Conservation (phyloP, 179 eudicot species). For the Beta macrorhiza region DNA sequence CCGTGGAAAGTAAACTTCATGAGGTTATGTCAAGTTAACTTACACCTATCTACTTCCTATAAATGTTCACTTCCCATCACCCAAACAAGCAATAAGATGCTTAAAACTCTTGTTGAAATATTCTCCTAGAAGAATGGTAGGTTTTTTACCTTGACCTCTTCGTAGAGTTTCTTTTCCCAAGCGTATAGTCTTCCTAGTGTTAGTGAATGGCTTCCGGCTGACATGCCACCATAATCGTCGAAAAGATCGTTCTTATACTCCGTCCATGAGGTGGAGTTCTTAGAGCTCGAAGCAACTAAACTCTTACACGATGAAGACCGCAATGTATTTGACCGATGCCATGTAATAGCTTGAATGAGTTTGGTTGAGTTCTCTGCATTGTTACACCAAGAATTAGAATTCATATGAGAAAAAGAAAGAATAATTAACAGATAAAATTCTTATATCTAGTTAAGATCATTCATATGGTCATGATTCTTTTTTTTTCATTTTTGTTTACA, state of each 20-base stretch:
- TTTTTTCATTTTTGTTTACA: not conserved
- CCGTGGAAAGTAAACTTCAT: too few relatives aligned
- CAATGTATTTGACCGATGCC: constrained; percentile 62
- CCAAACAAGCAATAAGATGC: too few relatives aligned
- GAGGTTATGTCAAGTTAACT: too few relatives aligned
- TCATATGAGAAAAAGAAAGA: constrained; percentile 7
- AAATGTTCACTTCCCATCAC: too few relatives aligned
- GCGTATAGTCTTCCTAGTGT: constrained; percentile 92
- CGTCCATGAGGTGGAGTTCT: constrained; percentile 71
- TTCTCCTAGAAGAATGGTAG: too few relatives aligned
- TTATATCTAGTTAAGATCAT: not conserved
- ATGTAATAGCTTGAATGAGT: constrained; percentile 73
- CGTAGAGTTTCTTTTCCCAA: constrained; percentile 96
- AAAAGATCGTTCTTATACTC: constrained; percentile 81
- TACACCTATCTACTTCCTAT: too few relatives aligned
- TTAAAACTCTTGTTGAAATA: too few relatives aligned
- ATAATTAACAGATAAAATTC: not conserved
- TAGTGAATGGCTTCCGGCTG: constrained; percentile 84
- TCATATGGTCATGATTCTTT: not conserved
- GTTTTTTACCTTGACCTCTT: constrained; percentile 80
- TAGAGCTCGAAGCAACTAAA: constrained; percentile 75
- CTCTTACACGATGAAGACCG: constrained; percentile 85
- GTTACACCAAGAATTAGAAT: constrained; percentile 9
- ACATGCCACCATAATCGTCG: constrained; percentile 95
- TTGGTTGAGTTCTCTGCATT: constrained; percentile 84